A percentile compares a stretch with the other conserved stretches of the same genome.
These are phyloP conservation scores for Phialemonium atrogriseum DNA, from an alignment of 2,329 filamentous ascomycete genomes.

Conservation along the genomic window DNA sequence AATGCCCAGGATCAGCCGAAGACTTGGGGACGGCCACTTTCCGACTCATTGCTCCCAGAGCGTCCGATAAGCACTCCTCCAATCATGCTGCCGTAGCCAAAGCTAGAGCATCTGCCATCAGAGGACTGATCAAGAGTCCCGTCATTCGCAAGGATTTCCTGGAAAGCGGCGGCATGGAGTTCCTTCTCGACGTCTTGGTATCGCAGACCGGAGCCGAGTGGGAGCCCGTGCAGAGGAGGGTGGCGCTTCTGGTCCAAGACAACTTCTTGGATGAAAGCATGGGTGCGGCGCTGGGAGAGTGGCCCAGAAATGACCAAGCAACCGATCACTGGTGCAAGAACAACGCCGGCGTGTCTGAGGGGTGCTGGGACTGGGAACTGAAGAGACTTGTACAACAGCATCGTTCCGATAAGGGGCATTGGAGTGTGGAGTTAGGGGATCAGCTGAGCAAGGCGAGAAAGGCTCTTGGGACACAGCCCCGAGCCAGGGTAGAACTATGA, in stretches of 20 bases:
- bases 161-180: slow-evolving; percentile 41
- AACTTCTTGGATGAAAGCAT: slow-evolving; percentile 60
- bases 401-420: slow-evolving; percentile 28
- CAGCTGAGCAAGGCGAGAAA: slow-evolving; percentile 23
- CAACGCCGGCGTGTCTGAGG: slow-evolving; percentile 21
- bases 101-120: slow-evolving; percentile 41
- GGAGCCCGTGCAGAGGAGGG: slow-evolving; percentile 42
- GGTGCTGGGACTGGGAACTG: slow-evolving; percentile 51
- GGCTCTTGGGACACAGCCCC: too few relatives aligned
- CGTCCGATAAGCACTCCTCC: slow-evolving; percentile 1
- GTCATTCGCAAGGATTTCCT: slow-evolving; percentile 49
- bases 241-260: slow-evolving; percentile 52
- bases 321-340: slow-evolving; percentile 27
- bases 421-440: slow-evolving; percentile 34
- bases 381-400: slow-evolving; percentile 28
- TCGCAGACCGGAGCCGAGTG: slow-evolving; percentile 34
- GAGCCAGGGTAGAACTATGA: too few relatives aligned
- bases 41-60: slow-evolving; percentile 25
- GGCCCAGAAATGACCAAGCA: slow-evolving; percentile 34
- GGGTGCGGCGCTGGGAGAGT: slow-evolving; percentile 49
- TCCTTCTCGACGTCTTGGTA: slow-evolving; percentile 41
- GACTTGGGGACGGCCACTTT: slow-evolving; percentile 32
- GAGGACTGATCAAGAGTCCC: slow-evolving; percentile 46
- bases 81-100: slow-evolving; percentile 20
- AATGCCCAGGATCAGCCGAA: slow-evolving; percentile 21